Evolutionary conservation across 148 eudicot genomes (phyloP).

Genomic region (Oxyria digyna): DNA sequence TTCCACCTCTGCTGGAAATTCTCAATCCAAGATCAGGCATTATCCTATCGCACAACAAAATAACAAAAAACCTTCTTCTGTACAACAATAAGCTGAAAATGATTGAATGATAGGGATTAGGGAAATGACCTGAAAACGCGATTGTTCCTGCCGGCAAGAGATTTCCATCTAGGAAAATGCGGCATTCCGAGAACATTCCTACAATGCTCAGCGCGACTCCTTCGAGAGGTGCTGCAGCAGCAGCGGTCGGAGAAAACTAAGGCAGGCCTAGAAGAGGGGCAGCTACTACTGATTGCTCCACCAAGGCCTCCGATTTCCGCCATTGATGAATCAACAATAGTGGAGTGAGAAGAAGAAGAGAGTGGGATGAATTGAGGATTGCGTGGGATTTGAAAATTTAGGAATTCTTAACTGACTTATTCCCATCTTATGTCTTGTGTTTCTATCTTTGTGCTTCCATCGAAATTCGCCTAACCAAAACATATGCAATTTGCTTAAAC

Average conservation of each 20-base stretch:
- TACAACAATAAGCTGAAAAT: neutral
- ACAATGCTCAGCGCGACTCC: constrained; percentile 9
- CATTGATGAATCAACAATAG: constrained; percentile 14
- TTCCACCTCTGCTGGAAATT: neutral
- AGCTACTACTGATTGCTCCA: constrained; percentile 1
- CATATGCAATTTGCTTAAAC: neutral
- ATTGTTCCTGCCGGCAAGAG: constrained; percentile 15
- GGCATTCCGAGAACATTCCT: constrained; percentile 21
- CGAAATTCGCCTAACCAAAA: neutral
- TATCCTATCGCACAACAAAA: neutral
- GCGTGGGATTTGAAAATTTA: constrained; percentile 3
- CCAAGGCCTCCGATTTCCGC: constrained; percentile 20
- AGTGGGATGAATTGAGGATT: constrained; percentile 14
- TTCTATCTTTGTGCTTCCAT: neutral
- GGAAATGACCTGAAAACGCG: constrained; percentile 28
- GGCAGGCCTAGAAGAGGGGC: neutral
- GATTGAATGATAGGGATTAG: neutral
- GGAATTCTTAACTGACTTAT: neutral
- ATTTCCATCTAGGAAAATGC: constrained; percentile 20
- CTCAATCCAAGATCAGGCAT: neutral
- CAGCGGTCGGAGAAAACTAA: constrained; percentile 15
- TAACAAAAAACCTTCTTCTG: neutral
- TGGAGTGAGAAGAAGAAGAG: neutral
- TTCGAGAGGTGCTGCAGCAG: constrained; percentile 9
- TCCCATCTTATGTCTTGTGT: neutral